Conservation (phyloP, 495 filamentous ascomycete genomes). For the Penicillium diatomitis region DNA sequence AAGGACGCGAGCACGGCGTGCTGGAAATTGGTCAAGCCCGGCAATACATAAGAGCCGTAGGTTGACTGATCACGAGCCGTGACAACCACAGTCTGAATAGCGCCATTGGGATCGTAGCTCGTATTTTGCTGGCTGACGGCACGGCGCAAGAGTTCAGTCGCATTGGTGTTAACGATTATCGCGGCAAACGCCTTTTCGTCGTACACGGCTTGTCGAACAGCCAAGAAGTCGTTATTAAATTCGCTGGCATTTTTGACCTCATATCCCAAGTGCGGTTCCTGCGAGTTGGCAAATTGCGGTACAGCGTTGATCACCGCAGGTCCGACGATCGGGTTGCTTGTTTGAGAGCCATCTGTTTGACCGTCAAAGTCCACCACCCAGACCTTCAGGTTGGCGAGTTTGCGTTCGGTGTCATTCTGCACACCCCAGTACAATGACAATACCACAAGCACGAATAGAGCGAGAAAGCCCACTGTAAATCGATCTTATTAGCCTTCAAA, state of each 20-base stretch:
- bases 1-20: slow-evolving; percentile 38
- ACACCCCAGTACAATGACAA: slow-evolving; percentile 55
- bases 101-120: slow-evolving; percentile 55
- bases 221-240: slow-evolving; percentile 50
- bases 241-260: slow-evolving; percentile 37
- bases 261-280: slow-evolving; percentile 38
- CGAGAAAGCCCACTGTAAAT: slow-evolving; percentile 42
- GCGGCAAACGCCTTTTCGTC: slow-evolving; percentile 56
- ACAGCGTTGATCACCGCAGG: slow-evolving; percentile 41
- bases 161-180: slow-evolving; percentile 57
- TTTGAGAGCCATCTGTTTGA: slow-evolving; percentile 41
- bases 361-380: slow-evolving; percentile 60
- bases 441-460: slow-evolving; percentile 43
- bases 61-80: slow-evolving; percentile 51
- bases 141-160: slow-evolving; percentile 48
- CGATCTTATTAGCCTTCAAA: no score
- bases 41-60: slow-evolving; percentile 43
- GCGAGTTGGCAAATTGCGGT: slow-evolving; percentile 24
- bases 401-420: slow-evolving; percentile 41
- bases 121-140: slow-evolving; percentile 49
- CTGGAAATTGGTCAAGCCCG: slow-evolving; percentile 38
- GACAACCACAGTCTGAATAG: slow-evolving; percentile 50
- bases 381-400: slow-evolving; percentile 40
- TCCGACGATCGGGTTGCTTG: slow-evolving; percentile 44
- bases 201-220: slow-evolving; percentile 52